A percentile compares a stretch with the other conserved stretches of the same genome.
These are phyloP conservation scores for Syzygium grande DNA, from an alignment of 345 rosid species.

Conservation along the genomic window DNA sequence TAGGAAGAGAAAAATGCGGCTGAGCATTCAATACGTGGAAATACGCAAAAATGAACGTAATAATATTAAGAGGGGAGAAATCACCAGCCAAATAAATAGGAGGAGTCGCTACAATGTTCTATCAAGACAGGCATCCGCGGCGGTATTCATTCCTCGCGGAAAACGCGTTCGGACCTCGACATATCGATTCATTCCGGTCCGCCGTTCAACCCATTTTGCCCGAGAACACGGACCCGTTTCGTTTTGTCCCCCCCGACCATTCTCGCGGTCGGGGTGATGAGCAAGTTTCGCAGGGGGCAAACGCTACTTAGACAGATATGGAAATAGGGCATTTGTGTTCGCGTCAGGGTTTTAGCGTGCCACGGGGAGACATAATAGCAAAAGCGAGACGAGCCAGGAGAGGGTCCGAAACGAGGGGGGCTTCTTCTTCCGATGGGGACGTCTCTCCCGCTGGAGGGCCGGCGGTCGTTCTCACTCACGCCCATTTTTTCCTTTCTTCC, in stretches of 20 bases:
- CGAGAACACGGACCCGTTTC: fast-evolving
- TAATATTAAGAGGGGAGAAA: not conserved
- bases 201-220: fast-evolving
- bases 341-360: not conserved
- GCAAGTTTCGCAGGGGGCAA: not conserved
- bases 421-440: not conserved
- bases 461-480: not conserved
- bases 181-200: no score
- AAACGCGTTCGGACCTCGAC: not conserved
- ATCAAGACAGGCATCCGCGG: fast-evolving
- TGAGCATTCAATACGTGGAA: not conserved
- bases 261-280: not conserved
- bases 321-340: not conserved
- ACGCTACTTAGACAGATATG: not conserved
- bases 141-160: fast-evolving
- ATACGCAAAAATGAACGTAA: no score
- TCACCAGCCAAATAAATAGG: not conserved
- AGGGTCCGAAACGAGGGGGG: not conserved
- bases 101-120: not conserved
- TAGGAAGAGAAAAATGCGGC: not conserved
- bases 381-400: not conserved
- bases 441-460: conserved; percentile 7
- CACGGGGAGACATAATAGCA: not conserved
- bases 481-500: not conserved
- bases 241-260: not conserved